Conservation (phyloP, 768 basidiomycete genomes). For the Leccinum pellstonianum region DNA sequence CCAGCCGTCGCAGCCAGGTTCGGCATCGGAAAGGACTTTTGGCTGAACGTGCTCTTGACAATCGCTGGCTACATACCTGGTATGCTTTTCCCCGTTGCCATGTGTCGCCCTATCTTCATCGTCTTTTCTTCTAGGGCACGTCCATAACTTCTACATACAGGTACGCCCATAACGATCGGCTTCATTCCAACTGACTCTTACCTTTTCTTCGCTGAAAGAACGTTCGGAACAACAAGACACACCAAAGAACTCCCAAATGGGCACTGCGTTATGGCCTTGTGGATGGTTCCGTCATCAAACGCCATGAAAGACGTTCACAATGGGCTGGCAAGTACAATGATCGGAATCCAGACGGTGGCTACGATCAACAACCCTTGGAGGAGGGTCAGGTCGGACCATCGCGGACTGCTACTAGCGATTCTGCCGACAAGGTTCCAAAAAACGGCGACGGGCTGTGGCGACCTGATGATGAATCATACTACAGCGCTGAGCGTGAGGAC, state of each 20-base stretch:
- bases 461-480: slow-evolving; percentile 74
- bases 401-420: slow-evolving; percentile 11
- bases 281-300: slow-evolving; percentile 71
- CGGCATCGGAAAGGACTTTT: slow-evolving; percentile 89
- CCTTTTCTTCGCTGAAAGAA: slow-evolving; percentile 50
- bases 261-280: slow-evolving; percentile 87
- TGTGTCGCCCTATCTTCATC: slow-evolving; percentile 5
- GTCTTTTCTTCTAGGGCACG: slow-evolving; percentile 56
- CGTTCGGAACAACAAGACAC: slow-evolving; percentile 92
- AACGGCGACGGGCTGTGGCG: slow-evolving; percentile 63
- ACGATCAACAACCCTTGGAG: slow-evolving; percentile 69
- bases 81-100: slow-evolving; percentile 28
- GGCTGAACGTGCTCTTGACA: slow-evolving; percentile 85
- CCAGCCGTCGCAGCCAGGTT: slow-evolving; percentile 91
- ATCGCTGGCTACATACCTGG: slow-evolving; percentile 90
- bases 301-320: slow-evolving; percentile 76
- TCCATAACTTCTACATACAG: slow-evolving; percentile 92
- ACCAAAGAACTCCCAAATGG: slow-evolving; percentile 95
- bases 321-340: slow-evolving; percentile 90
- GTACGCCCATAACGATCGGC: slow-evolving; percentile 34
- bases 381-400: slow-evolving; percentile 65
- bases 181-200: slow-evolving; percentile 1
- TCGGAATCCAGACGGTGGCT: slow-evolving; percentile 65
- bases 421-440: slow-evolving; percentile 14
- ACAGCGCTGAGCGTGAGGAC: slow-evolving; percentile 43